Evolutionary conservation across 331 rosid genomes (phyloP), one percentile per base, ranked within the genome.

Genomic region (Dryas integrifolia): DNA sequence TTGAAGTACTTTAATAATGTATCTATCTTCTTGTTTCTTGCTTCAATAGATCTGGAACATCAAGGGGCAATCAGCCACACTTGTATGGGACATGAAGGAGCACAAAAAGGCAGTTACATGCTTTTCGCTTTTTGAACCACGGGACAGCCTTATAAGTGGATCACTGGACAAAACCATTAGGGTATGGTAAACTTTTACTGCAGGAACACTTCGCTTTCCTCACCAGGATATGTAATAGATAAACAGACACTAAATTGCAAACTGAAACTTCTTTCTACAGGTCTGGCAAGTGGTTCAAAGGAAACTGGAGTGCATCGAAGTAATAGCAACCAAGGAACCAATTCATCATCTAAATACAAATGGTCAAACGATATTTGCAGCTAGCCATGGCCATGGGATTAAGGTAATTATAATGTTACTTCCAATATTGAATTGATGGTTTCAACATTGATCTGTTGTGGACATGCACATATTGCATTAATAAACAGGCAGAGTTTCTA

Each of bases 101-200:
- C 96, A 90, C 82, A 79, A 78, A 55, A 88, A 88, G 69, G 83
- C 96, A 4, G 92, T 88, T 53, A 86, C 96, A 35, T 86, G 96
- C 53, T 88, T 90, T 77, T 78, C 96, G 10, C 90, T 86, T 62
- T 64, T 72, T 48, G 92, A 82, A 78, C 74, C 83, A 30, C 84
- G 85, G 55, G 94, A 90, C 64, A 72, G 88, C 77, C 96, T 90
- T 72, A 67, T 90, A 76, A 90, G 96, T 30, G 96, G 94, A 68
- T 90, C 96, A 7, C 58, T 76, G 4, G 96, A 90, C 78, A 88
- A 85, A 90, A 90, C 92, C 73, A 86, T 88, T 16, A 82, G 94
- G 91, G 96, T 90, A 90, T 56, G 79, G 38, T 74, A 57, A 72
- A 59, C 35, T 68, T 76, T 12, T 61, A 66, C 52, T 18, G 61